Evolutionary conservation across 495 filamentous ascomycete genomes (phyloP).

Genomic region (Penicillium waksmanii): DNA sequence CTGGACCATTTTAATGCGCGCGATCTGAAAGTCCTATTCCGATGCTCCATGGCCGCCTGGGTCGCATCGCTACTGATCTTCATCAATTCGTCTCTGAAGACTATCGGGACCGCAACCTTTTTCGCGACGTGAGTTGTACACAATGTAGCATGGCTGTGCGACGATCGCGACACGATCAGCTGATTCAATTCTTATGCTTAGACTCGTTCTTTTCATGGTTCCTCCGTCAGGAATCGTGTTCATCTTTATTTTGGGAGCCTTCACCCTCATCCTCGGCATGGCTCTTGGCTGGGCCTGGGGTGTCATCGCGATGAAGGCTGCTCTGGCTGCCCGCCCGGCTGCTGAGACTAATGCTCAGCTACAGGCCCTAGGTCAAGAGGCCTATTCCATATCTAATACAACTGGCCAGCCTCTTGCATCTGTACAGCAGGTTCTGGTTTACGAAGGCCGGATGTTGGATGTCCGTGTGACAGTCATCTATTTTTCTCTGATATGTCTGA

Average conservation of each 20-base stretch:
- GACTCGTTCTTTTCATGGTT: conserved; percentile 40
- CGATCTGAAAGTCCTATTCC: conserved; percentile 49
- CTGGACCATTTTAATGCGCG: conserved; percentile 50
- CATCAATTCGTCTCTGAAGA: conserved; percentile 36
- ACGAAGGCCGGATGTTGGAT: conserved; percentile 46
- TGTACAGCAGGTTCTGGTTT: conserved; percentile 34
- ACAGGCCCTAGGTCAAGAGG: conserved; percentile 36
- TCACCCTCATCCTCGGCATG: conserved; percentile 43
- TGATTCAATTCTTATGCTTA: conserved; percentile 5
- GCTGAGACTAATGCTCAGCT: conserved; percentile 40
- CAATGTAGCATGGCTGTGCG: not conserved
- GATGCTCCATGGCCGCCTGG: conserved; percentile 48
- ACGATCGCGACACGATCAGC: conserved; percentile 27
- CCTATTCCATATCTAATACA: conserved; percentile 36
- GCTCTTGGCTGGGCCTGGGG: conserved; percentile 48
- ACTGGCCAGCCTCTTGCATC: conserved; percentile 30
- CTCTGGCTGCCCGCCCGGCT: conserved; percentile 39
- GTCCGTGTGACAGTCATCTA: conserved; percentile 41
- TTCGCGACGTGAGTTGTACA: conserved; percentile 32
- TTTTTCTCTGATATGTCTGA: conserved; percentile 38
- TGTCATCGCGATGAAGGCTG: conserved; percentile 46
- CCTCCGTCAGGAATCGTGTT: conserved; percentile 44
- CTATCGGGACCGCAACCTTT: conserved; percentile 36
- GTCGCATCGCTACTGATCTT: conserved; percentile 46
- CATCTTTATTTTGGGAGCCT: conserved; percentile 38